Base-by-base conservation (phyloP, 352 stramenopile genomes). In the Globisporangium canariense region DNA sequence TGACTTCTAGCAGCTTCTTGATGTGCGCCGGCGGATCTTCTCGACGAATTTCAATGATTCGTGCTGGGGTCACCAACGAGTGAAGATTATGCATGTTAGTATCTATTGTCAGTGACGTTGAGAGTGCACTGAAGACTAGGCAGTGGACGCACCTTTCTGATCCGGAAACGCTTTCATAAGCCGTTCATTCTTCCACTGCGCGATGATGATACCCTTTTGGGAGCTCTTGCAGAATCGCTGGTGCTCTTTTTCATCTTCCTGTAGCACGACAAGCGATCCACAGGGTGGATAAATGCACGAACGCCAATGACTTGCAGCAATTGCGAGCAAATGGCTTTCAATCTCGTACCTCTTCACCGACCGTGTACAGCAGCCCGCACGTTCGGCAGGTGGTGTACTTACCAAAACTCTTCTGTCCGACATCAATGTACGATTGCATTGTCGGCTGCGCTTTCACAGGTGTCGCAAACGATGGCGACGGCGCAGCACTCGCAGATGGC, bases 241-340 rank as follows among this genome's bases (percentile, higher is more conserved):
- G 49, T 94, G 86, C 41, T 90, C 77, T 52, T 74, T 79, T 56
- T 94, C 86, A 53, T 94, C 86, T 32, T 89, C 78, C 76, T 87
- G 38, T n/a, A 41, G 38, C 16, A 46, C 41, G 18, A 59, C 6
- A 38, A 18, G 36, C 10, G 1, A 56, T 38, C 51, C 22, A 45
- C 22, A 32, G 16, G 22, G 28, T 10, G 14, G 32, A 4, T 30
- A 18, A 32, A 7, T 32, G 18, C 32, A 28, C 18, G 1, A 36
- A 25, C 45, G 8, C 20, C 7, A 14, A 64, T 11, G 40, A 16
- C 16, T 20, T 47, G 13, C 16, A 47, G 4, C 4, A 22, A 36
- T 5, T 32, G 13, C 30, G 28, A 55, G 5, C 4, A n/a, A 46
- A 40, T 11, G 14, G 4, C n/a, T 41, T 34, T 28, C 22, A n/a